These are phyloP conservation scores for Dissophora ornata DNA, from an alignment of 192 early-diverging fungal genomes.

Conservation along the genomic window DNA sequence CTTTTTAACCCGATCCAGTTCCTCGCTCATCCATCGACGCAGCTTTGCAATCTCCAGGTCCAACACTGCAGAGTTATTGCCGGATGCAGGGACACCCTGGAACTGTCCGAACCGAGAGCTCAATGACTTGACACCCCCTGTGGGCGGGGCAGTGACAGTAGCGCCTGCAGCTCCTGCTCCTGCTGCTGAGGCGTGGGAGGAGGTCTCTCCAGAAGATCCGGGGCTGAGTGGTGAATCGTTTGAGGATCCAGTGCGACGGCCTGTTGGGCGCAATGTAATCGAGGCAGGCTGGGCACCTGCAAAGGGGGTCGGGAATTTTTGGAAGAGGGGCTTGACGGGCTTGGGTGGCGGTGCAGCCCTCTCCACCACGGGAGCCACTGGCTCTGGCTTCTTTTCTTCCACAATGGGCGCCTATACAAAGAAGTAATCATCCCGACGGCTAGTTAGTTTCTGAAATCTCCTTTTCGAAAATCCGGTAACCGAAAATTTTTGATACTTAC, in stretches of 20 bases:
- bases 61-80: constrained; percentile 32
- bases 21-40: constrained; percentile 54
- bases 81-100: constrained; percentile 49
- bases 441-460: too few relatives aligned
- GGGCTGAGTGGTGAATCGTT: constrained; percentile 16
- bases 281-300: constrained; percentile 32
- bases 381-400: constrained; percentile 42
- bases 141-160: constrained; percentile 13
- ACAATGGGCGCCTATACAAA: constrained; percentile 49
- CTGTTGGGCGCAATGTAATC: constrained; percentile 30
- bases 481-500: constrained; percentile 15
- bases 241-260: constrained; percentile 21
- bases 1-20: constrained; percentile 46
- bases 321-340: constrained; percentile 55
- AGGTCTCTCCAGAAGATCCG: not conserved
- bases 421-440: too few relatives aligned
- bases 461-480: not conserved
- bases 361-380: constrained; percentile 18
- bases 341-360: constrained; percentile 42
- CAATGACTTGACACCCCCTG: constrained; percentile 54
- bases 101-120: constrained; percentile 54
- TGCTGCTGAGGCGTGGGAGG: not conserved
- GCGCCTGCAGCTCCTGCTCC: constrained; percentile 7
- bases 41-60: constrained; percentile 52
- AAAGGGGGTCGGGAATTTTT: constrained; percentile 54